Base-by-base conservation (phyloP, 208 protist genomes). In the Wallacemonas sp. region DNA sequence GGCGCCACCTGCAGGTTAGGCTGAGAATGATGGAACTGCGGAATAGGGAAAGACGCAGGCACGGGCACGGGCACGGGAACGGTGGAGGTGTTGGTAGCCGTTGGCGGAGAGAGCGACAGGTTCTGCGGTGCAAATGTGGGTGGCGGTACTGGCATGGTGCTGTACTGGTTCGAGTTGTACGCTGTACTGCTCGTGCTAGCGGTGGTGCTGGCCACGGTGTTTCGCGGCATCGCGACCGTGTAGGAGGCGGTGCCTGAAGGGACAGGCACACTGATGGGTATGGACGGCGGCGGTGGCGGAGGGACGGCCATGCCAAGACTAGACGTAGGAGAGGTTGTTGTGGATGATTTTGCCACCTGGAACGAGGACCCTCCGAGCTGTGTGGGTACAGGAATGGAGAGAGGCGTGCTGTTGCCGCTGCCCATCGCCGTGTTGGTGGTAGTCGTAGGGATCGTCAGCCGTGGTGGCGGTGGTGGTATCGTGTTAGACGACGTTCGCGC, bases 361-460 rank as follows among this genome's bases (percentile, higher is more conserved):
- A 64, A 46, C 17, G 34, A 45, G n/a, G 56, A 36, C 26, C 31
- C 34, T 21, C 64, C 8, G 39, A 64, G 45, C 9, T 74, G 2
- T 19, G 45, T 28, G 2, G 80, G 80, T 0, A 83, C 72, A 2
- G 80, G 80, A 30, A 86, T 79, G 66, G 56, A 72, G 22, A 82
- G 59, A 31, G 68, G 68, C 8, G 41, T 55, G 39, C 68, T 70
- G 62, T 49, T 70, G 47, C 62, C 67, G 19, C 63, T 62, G 51
- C 39, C 41, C 59, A 24, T 4, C 33, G 11, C 22, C 2, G 46
- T 47, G 21, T 19, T 27, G 2, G 42, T 19, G 42, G 47, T 22
- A 24, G 45, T 78, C 64, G 59, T 69, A 45, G 14, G 72, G 14
- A 34, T 38, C 12, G 26, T 22, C 30, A 58, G 51, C n/a, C 51